A percentile compares a stretch with the other conserved stretches of the same genome.
Evolutionary conservation across 2,329 filamentous ascomycete species (phyloP).

Genomic region (Mycocentrospora acerina): DNA sequence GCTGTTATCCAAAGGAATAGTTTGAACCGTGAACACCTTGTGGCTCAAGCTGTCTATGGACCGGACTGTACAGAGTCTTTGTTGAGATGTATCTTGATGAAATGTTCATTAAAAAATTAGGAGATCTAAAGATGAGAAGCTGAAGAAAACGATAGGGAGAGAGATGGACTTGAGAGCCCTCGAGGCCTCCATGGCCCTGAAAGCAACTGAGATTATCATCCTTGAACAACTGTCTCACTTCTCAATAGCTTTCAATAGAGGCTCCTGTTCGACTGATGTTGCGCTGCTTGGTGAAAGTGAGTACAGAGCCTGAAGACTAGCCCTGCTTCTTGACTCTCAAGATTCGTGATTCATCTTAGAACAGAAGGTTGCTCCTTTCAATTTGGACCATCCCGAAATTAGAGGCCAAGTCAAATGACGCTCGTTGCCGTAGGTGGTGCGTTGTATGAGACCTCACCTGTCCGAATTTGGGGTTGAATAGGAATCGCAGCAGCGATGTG

Average conservation of each 20-base stretch:
- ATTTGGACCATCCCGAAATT: background rate
- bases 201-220: background rate
- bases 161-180: background rate
- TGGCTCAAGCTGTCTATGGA: too few relatives aligned
- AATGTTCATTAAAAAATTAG: too few relatives aligned
- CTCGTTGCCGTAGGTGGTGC: slow-evolving; percentile 1
- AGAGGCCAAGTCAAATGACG: slow-evolving; percentile 3
- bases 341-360: slow-evolving; percentile 3
- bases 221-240: slow-evolving; percentile 17
- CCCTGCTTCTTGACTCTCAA: slow-evolving; percentile 3
- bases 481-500: too few relatives aligned
- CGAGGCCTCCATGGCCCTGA: background rate
- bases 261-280: slow-evolving; percentile 9
- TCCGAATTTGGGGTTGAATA: slow-evolving; percentile 8
- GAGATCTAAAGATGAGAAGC: background rate
- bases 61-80: too few relatives aligned
- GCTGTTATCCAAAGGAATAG: too few relatives aligned
- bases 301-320: slow-evolving; percentile 1
- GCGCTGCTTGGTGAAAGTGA: slow-evolving; percentile 16
- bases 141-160: background rate
- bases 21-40: too few relatives aligned
- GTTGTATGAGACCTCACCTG: slow-evolving; percentile 1
- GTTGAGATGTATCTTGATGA: too few relatives aligned
- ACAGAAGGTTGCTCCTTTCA: slow-evolving; percentile 1
- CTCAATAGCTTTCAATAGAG: slow-evolving; percentile 29